Evolutionary conservation across 2,329 filamentous ascomycete species (phyloP).

Genomic region (Fonsecaea pugnacius): DNA sequence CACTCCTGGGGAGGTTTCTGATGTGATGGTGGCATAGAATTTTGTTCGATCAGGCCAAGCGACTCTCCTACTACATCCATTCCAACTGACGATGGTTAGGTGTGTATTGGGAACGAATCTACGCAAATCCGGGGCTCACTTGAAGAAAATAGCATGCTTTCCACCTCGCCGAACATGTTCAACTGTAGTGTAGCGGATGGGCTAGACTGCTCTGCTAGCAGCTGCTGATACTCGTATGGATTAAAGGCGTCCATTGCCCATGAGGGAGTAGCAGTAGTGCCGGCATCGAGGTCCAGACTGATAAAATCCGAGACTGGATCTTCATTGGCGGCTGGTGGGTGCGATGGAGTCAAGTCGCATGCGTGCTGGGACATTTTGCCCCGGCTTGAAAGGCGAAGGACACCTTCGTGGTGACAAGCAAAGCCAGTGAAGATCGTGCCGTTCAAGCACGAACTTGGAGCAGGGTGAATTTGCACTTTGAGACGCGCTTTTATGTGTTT

Average conservation of each 20-base stretch:
- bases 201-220: neutral
- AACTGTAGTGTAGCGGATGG: neutral
- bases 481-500: neutral
- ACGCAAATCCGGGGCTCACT: neutral
- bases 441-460: slow-evolving; percentile 1
- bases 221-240: neutral
- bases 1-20: slow-evolving; percentile 1
- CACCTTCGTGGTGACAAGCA: neutral
- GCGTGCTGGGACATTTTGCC: slow-evolving; percentile 1
- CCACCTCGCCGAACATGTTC: neutral
- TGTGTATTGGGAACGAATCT: neutral
- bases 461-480: slow-evolving; percentile 2
- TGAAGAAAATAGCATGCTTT: neutral
- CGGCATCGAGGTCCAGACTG: neutral
- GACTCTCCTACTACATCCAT: slow-evolving; percentile 8
- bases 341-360: neutral
- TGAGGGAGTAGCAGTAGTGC: neutral
- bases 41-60: neutral
- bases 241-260: slow-evolving; percentile 1
- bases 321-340: neutral
- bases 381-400: neutral
- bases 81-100: neutral
- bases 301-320: slow-evolving; percentile 2
- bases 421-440: neutral
- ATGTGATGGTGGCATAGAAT: neutral